Base-by-base conservation (phyloP, 2,329 filamentous ascomycete species). In the Gyromitra esculenta region DNA sequence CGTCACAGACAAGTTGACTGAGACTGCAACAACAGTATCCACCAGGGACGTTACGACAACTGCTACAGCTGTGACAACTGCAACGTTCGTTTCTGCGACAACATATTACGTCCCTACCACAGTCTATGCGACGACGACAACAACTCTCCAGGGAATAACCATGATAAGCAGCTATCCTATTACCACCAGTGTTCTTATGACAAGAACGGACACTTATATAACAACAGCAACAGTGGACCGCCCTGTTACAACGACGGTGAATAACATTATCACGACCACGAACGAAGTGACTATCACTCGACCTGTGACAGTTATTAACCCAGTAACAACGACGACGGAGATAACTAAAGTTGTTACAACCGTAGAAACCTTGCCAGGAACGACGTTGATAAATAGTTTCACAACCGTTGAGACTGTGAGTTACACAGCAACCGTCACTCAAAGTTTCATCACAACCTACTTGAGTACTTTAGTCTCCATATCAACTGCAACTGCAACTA, bases 381-480 rank as follows among this genome's bases (percentile, higher is more conserved):
- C 75, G 25, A 77, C 75, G 4, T 41, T 75, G 25, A 75, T 6
- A 56, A 75, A 41, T 39, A 77, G 75, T 37, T 71, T 76, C 52
- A 76, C 73, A 63, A 62, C 62, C 18, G 41, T 63, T 56, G 60
- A 72, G 41, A 76, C 73, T 1, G 31, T 67, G 41, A 50, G 48
- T 8, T 52, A 66, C 41, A 76, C 73, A 43, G 50, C 41, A 18
- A 71, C 60, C 2, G 15, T 50, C 52, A 72, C 62, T 54, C n/a
- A 63, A 52, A 73, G 60, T 11, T 76, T 62, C 41, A 73, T 45
- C 5, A 76, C 73, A 43, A 76, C 68, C 7, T 76, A 73, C 37
- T 18, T 73, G 43, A 76, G 67, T n/a, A 69, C 66, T 41, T 21
- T 60, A 48, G 39, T 25, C n/a, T 69, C 66, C 8, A 15, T 45